phyloP scores from a whole-genome alignment of 352 stramenopile species.

The Pythium sukuiense region DNA sequence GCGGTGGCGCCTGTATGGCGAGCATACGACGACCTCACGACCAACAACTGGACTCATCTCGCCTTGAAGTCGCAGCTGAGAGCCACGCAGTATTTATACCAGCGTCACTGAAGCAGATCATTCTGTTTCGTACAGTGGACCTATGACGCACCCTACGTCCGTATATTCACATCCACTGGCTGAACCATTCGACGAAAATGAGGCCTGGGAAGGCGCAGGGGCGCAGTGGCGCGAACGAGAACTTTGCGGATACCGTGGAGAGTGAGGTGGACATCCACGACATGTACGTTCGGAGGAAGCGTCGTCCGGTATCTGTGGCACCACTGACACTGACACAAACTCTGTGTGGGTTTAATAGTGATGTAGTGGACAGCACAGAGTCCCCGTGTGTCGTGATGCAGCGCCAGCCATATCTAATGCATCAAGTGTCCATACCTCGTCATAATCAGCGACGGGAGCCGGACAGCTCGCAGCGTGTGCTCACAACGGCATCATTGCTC shows the following conservation, averaged over 20 bases:
- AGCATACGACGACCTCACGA: neutral
- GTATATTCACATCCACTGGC: neutral
- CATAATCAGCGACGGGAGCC: neutral
- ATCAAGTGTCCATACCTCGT: neutral
- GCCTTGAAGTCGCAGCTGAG: neutral
- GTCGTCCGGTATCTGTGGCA: no score
- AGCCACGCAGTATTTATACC: neutral
- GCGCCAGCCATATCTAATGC: slow-evolving; percentile 10
- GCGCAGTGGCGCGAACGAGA: neutral
- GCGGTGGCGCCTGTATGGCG: neutral
- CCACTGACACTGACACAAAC: neutral
- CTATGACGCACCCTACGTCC: no score
- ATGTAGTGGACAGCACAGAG: neutral
- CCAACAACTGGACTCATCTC: neutral
- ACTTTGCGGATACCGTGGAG: slow-evolving; percentile 13
- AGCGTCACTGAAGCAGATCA: neutral
- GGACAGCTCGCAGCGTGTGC: slow-evolving; percentile 17
- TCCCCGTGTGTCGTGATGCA: slow-evolving; percentile 4
- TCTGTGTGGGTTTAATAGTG: neutral
- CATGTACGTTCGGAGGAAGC: slow-evolving; percentile 1
- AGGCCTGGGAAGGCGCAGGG: neutral
- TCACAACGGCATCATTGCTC: slow-evolving; percentile 44
- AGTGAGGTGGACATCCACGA: slow-evolving; percentile 15
- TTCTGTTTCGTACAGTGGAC: neutral
- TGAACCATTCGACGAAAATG: neutral